A percentile compares a stretch with the other conserved stretches of the same genome.
Evolutionary conservation across 352 stramenopile genomes (phyloP).

Genomic region (Globisporangium abappressorium): DNA sequence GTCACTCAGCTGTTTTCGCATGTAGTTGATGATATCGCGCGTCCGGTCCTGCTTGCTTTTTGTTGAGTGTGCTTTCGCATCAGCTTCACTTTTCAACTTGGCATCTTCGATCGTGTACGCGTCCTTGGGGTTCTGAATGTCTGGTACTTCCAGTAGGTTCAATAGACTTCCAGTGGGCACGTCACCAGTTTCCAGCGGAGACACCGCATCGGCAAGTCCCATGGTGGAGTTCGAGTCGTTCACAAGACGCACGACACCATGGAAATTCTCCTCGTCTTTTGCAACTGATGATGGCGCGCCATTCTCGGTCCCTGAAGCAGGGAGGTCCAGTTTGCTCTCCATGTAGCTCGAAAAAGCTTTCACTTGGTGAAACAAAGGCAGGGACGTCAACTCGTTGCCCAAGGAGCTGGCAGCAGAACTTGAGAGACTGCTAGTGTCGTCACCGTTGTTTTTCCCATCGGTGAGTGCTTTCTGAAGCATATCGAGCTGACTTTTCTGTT

Average conservation of each 20-base stretch:
- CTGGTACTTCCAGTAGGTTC: slow-evolving; percentile 47
- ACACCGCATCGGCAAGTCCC: slow-evolving; percentile 21
- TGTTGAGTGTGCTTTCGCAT: slow-evolving; percentile 52
- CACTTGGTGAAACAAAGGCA: slow-evolving; percentile 68
- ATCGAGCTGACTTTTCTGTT: slow-evolving; percentile 46
- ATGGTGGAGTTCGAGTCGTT: slow-evolving; percentile 36
- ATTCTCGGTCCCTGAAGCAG: not conserved
- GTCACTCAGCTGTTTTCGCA: slow-evolving; percentile 78
- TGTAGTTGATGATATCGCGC: slow-evolving; percentile 73
- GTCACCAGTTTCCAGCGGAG: slow-evolving; percentile 15
- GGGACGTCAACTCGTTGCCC: slow-evolving; percentile 44
- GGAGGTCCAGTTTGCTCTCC: slow-evolving; percentile 32
- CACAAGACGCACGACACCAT: slow-evolving; percentile 45
- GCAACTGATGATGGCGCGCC: slow-evolving; percentile 11
- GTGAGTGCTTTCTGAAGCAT: slow-evolving; percentile 44
- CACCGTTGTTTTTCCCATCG: slow-evolving; percentile 44
- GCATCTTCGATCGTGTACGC: slow-evolving; percentile 93
- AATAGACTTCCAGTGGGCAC: slow-evolving; percentile 14
- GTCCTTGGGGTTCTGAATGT: slow-evolving; percentile 65
- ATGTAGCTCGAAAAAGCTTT: slow-evolving; percentile 75
- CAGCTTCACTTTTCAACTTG: slow-evolving; percentile 88
- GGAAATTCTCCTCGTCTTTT: slow-evolving; percentile 54
- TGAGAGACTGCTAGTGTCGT: slow-evolving; percentile 25
- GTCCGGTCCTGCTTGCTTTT: slow-evolving; percentile 88
- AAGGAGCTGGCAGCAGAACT: not conserved